Base-by-base conservation (phyloP, 208 protist species). In the Polymyxa betae region DNA sequence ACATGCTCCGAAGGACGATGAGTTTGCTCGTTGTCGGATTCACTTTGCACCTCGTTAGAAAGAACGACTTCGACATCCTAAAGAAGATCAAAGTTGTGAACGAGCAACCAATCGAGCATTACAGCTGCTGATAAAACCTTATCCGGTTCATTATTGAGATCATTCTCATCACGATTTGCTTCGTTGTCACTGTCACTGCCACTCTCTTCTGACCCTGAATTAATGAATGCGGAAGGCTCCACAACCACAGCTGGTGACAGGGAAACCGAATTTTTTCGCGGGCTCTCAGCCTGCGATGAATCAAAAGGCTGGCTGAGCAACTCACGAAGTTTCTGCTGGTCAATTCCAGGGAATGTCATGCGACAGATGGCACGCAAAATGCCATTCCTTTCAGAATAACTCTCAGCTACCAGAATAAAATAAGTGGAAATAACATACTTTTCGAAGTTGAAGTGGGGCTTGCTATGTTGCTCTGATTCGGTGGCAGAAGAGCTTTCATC, bases 351-450 rank as follows among this genome's bases (percentile, higher is more conserved):
- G 35, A 82, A 82, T 5, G 72, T 5, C 40, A 82, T 43, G 5
- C 72, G 72, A 82, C 72, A 82, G 72, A 82, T n/a, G 16, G 72
- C 72, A 38, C 72, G 72, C 72, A 82, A 5, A 43, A 82, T n/a
- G n/a, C 16, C 72, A 16, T 35, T 12, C 72, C 40, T 82, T 5
- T 40, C 5, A 40, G 35, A 5, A 5, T 29, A 60, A 82, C 5
- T 5, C 72, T 35, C 16, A 82, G 35, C 40, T 43, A 20, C 5
- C n/a, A n/a, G 5, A 38, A n/a, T 5, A 43, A 35, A 12, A 82
- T 12, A 82, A 5, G 72, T 43, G 5, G 16, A 82, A 20, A n/a
- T 5, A 12, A 5, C 72, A 29, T 60, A 60, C 49, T 24, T 60
- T 5, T 60, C 49, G 24, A 60, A 29, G 49, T 29, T 60, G 5